These are phyloP conservation scores for Schwanniomyces occidentalis DNA, from an alignment of 805 yeast species.

Conservation along the genomic window DNA sequence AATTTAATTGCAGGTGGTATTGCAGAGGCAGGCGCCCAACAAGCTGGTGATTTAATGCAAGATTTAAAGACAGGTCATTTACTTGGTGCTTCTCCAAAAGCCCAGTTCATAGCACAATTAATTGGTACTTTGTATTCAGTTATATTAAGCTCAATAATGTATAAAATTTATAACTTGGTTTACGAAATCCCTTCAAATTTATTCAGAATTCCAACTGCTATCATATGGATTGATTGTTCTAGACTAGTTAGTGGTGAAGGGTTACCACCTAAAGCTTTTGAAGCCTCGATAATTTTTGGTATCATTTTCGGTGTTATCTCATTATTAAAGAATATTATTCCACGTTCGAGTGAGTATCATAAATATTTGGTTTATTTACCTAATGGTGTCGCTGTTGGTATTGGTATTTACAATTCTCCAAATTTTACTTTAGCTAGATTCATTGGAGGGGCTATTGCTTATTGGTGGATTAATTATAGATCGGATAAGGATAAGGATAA, in stretches of 20 bases:
- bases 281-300: constrained; percentile 62
- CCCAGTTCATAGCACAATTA: constrained; percentile 88
- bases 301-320: constrained; percentile 68
- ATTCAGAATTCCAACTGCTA: constrained; percentile 91
- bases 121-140: constrained; percentile 88
- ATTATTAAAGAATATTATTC: constrained; percentile 56
- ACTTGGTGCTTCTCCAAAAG: constrained; percentile 87
- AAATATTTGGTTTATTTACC: constrained; percentile 64
- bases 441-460: constrained; percentile 76
- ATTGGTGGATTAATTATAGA: constrained; percentile 48
- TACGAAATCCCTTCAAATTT: constrained; percentile 82
- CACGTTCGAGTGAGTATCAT: constrained; percentile 40
- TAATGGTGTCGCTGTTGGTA: constrained; percentile 95
- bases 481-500: constrained; percentile 25
- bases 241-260: constrained; percentile 90
- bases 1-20: constrained; percentile 94
- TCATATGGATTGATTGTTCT: constrained; percentile 96
- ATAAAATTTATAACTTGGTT: constrained; percentile 74
- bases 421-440: constrained; percentile 92
- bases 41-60: constrained; percentile 98
- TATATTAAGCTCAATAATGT: constrained; percentile 75
- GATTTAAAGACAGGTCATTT: constrained; percentile 93
- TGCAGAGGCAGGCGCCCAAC: constrained; percentile 99
- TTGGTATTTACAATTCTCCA: constrained; percentile 93
- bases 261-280: constrained; percentile 74